Conservation (phyloP, 345 rosid genomes). For the Populus simonii region DNA sequence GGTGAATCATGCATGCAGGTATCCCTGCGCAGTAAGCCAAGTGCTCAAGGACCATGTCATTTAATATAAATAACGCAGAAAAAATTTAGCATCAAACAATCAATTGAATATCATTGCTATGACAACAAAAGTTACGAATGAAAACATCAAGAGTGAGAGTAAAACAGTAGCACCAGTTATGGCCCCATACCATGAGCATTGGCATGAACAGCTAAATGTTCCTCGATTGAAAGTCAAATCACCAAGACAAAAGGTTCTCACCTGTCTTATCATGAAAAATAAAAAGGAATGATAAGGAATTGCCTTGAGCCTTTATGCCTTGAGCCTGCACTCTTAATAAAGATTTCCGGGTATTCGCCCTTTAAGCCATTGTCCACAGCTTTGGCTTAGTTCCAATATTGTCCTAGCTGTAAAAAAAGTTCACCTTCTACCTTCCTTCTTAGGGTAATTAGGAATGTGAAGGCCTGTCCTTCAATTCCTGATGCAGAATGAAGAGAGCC, state of each 20-base stretch:
- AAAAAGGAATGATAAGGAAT: background rate
- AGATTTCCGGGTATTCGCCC: no score
- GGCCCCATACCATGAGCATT: background rate
- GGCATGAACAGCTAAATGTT: background rate
- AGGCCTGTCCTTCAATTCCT: no score
- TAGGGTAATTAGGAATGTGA: no score
- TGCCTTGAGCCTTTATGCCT: background rate
- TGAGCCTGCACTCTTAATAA: background rate
- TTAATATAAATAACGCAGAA: no score
- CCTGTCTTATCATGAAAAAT: background rate
- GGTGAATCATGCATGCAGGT: background rate
- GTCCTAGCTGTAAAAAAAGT: no score
- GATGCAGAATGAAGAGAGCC: background rate
- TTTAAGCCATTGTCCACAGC: no score
- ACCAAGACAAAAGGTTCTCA: background rate
- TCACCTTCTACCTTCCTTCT: no score
- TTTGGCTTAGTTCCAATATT: no score
- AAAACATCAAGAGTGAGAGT: background rate
- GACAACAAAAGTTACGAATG: background rate
- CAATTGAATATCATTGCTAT: background rate
- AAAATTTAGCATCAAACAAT: background rate
- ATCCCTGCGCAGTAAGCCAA: background rate
- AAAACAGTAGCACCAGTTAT: background rate
- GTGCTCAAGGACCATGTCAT: background rate
- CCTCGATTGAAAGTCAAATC: background rate